Evolutionary conservation across 192 early-diverging fungal genomes (phyloP).

Genomic region (Coemansia furcata): DNA sequence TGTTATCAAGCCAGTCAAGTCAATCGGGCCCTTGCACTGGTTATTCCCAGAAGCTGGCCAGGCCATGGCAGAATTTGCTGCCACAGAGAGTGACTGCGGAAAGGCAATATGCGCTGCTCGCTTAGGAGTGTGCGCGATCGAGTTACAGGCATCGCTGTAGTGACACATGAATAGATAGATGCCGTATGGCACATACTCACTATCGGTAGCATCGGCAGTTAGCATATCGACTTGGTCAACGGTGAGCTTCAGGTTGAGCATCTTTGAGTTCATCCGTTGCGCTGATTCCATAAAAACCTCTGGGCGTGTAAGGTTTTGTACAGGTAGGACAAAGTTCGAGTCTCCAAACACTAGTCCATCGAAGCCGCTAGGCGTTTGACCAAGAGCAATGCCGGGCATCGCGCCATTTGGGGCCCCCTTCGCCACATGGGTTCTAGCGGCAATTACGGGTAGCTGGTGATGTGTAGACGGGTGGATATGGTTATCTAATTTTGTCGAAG

Average conservation of each 20-base stretch:
- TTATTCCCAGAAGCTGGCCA: not conserved
- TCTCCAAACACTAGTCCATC: slow-evolving; percentile 1
- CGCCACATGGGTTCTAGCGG: not conserved
- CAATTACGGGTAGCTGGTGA: not conserved
- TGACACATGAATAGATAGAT: slow-evolving; percentile 15
- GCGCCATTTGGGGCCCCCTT: not conserved
- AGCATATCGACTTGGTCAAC: slow-evolving; percentile 6
- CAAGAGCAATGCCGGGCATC: not conserved
- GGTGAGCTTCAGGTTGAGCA: slow-evolving; percentile 4
- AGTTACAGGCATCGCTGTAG: slow-evolving; percentile 10
- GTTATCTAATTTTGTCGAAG: not conserved
- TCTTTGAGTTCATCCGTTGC: not conserved
- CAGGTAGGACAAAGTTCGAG: slow-evolving; percentile 2
- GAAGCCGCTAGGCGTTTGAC: not conserved
- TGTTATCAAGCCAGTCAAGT: slow-evolving; percentile 15
- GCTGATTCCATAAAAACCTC: slow-evolving; percentile 1
- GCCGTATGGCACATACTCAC: not conserved
- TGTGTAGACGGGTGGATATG: not conserved
- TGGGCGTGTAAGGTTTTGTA: not conserved
- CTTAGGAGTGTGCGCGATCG: slow-evolving; percentile 4
- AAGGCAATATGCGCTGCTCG: slow-evolving; percentile 9
- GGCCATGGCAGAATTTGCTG: not conserved
- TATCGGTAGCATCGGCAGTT: not conserved
- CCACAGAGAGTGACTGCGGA: not conserved
- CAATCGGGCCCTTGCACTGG: slow-evolving; percentile 10